Percentiles rank a stretch among this genome's conserved stretches.
Evolutionary conservation across 2,329 filamentous ascomycete species (phyloP).

Genomic region (Trichoderma sp.): DNA sequence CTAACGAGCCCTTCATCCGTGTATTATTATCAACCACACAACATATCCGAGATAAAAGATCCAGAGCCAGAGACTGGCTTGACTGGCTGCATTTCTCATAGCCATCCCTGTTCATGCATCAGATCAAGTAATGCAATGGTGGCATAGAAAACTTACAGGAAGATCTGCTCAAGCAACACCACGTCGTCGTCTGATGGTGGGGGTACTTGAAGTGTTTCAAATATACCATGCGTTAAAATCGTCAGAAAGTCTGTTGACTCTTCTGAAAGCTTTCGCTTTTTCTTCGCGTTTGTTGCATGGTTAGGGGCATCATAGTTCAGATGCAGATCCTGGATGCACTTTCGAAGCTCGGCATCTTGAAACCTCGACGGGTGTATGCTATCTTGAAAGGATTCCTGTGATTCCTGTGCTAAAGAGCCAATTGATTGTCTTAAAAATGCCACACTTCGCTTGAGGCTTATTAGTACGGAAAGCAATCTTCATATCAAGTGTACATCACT

Average conservation of each 20-base stretch:
- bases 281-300: slow-evolving; percentile 23
- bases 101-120: slow-evolving; percentile 30
- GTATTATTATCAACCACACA: slow-evolving; percentile 25
- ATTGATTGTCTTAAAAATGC: slow-evolving; percentile 31
- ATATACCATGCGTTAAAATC: slow-evolving; percentile 26
- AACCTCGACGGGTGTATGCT: slow-evolving; percentile 31
- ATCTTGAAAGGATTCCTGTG: slow-evolving; percentile 25
- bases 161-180: slow-evolving; percentile 34
- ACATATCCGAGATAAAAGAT: slow-evolving; percentile 52
- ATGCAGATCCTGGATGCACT: slow-evolving; percentile 30
- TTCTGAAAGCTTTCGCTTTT: slow-evolving; percentile 31
- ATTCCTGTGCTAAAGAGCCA: slow-evolving; percentile 21
- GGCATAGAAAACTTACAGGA: slow-evolving; percentile 45
- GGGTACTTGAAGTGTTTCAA: slow-evolving; percentile 31
- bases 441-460: slow-evolving; percentile 29
- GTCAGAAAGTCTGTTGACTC: slow-evolving; percentile 23
- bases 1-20: background rate
- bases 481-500: slow-evolving; percentile 15
- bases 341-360: slow-evolving; percentile 29
- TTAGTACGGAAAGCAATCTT: slow-evolving; percentile 23
- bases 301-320: slow-evolving; percentile 27
- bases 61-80: slow-evolving; percentile 51
- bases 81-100: slow-evolving; percentile 48
- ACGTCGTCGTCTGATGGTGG: slow-evolving; percentile 26
- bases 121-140: slow-evolving; percentile 20